These are phyloP conservation scores for Hypoxylon sp. DNA, from an alignment of 2,329 filamentous ascomycete species.

Conservation along the genomic window DNA sequence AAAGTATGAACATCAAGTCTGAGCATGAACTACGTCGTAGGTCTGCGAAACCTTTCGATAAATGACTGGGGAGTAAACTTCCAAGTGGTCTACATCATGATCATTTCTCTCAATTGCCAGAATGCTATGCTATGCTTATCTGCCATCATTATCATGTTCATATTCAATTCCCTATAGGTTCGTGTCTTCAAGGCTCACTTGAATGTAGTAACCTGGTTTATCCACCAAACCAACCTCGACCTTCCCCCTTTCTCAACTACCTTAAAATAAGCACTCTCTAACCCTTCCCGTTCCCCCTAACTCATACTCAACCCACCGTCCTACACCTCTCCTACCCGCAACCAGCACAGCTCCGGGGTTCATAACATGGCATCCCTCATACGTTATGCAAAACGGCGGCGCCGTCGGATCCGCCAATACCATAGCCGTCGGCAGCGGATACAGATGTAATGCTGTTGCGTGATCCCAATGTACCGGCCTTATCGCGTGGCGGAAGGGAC, in stretches of 20 bases:
- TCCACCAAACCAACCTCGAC: too few relatives aligned
- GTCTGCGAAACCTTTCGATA: too few relatives aligned
- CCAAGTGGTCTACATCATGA: too few relatives aligned
- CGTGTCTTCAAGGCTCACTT: background rate
- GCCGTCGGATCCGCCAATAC: conserved; percentile 86
- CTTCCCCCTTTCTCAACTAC: too few relatives aligned
- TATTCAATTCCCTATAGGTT: background rate
- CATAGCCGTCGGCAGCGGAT: conserved; percentile 87
- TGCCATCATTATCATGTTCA: conserved; percentile 19
- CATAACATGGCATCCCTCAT: conserved; percentile 95
- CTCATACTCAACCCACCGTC: conserved; percentile 91
- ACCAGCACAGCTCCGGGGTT: conserved; percentile 87
- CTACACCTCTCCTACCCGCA: conserved; percentile 74
- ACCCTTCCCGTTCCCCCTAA: conserved; percentile 72
- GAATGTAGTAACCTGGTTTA: background rate
- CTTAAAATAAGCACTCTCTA: conserved; percentile 73
- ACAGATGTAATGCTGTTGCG: conserved; percentile 80
- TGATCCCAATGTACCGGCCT: conserved; percentile 94
- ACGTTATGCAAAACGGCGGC: conserved; percentile 87
- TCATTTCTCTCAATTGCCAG: conserved; percentile 9
- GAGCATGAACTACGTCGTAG: background rate
- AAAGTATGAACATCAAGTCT: background rate
- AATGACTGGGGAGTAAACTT: too few relatives aligned
- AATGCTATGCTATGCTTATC: conserved; percentile 24
- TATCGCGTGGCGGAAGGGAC: conserved; percentile 83